Conservation (phyloP, 495 filamentous ascomycete species). For the Oleoguttula mirabilis region DNA sequence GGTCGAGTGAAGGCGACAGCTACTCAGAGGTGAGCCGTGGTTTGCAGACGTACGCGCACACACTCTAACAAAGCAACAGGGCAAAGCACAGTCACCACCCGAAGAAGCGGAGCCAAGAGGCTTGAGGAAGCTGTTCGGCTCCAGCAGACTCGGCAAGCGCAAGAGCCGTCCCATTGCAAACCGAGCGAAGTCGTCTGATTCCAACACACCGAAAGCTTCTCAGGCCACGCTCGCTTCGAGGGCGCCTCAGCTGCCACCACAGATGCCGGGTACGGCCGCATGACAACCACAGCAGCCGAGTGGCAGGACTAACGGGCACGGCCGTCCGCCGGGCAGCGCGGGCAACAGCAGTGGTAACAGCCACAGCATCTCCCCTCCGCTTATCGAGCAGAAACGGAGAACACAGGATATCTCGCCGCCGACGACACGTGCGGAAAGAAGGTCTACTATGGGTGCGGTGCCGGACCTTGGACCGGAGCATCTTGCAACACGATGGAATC, state of each 20-base stretch:
- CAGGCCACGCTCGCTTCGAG: background rate
- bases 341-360: conserved; percentile 10
- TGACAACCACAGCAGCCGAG: conserved; percentile 20
- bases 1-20: conserved; percentile 5
- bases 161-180: conserved; percentile 13
- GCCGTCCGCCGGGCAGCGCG: background rate
- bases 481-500: conserved; percentile 9
- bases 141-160: conserved; percentile 2
- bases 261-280: conserved; percentile 1
- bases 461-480: conserved; percentile 1
- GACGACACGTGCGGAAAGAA: background rate
- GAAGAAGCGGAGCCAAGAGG: conserved; percentile 10
- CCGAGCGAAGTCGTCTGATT: conserved; percentile 1
- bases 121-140: conserved; percentile 17
- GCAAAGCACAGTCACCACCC: conserved; percentile 1
- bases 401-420: background rate
- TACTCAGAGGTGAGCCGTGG: background rate
- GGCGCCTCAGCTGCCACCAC: conserved; percentile 4
- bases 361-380: background rate
- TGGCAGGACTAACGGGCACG: conserved; percentile 12
- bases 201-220: background rate
- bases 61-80: background rate
- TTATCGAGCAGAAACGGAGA: conserved; percentile 1
- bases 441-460: background rate
- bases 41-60: no score